Base-by-base conservation (phyloP, 106 monocot species). In the Hemerocallis citrina region DNA sequence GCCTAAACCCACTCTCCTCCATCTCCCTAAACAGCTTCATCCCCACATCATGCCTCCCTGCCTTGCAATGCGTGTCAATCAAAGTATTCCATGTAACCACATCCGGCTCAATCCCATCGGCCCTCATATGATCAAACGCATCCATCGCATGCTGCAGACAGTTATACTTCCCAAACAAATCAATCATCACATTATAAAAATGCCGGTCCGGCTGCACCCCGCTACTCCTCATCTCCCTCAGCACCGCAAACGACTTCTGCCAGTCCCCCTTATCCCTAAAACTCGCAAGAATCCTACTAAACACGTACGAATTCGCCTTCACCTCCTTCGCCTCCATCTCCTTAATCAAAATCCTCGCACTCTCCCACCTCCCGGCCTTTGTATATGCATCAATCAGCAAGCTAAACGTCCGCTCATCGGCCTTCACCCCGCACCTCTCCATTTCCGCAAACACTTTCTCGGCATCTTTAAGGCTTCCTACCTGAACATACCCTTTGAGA, bases 151-250 rank as follows among this genome's bases (percentile, higher is more conserved):
- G 86, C 3, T 81, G 62, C 30, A 96, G 62, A 23, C 80, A 81
- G 50, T 91, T 96, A 56, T 81, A 77, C 72, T 87, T 96, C 21
- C 95, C 89, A 55, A 96, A 96, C 6, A 81, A 62, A 64, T 96
- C 90, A 0, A 96, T 96, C 95, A 96, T 86, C 31, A 96, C 83
- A 64, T 96, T 90, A 67, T 90, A 96, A 68, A 96, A 96, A 70
- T 96, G 90, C 13, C 86, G 59, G 27, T 96, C 95, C 0, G 90
- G 95, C 0, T 64, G 65, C 33, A 96, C 66, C 10, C 86, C 90
- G 54, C 62, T 78, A 35, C 51, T 78, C 61, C 72, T 66, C 95
- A 96, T 96, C 71, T 96, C 90, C 62, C 69, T 81, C 62, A 91
- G 62, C 21, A 96, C 75, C 1, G 81, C 74, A 45, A 96, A 90